Evolutionary conservation across 2,329 filamentous ascomycete species (phyloP).

Genomic region (Coniella vitis): DNA sequence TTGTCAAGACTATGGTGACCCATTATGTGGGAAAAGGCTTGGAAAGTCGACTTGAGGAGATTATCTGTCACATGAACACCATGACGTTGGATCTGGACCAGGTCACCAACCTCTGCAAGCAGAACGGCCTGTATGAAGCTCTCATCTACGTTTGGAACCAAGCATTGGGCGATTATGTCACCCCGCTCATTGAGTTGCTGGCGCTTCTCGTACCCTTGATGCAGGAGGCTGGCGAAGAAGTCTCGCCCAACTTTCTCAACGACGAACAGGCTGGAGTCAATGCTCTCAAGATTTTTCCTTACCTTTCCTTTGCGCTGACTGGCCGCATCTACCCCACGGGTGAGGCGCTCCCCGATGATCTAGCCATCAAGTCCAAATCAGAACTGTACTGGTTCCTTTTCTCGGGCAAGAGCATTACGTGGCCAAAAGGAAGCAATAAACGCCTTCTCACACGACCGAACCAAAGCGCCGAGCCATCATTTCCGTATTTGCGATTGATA

Average conservation of each 20-base stretch:
- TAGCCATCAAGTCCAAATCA: conserved; percentile 70
- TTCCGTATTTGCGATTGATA: conserved; percentile 77
- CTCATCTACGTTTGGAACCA: conserved; percentile 96
- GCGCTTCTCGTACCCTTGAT: conserved; percentile 57
- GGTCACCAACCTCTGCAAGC: conserved; percentile 82
- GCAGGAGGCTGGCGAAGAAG: conserved; percentile 45
- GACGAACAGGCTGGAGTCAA: conserved; percentile 59
- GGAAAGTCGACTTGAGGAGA: conserved; percentile 77
- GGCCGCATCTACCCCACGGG: conserved; percentile 89
- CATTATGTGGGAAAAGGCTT: conserved; percentile 73
- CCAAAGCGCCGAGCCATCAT: conserved; percentile 60
- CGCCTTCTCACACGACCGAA: conserved; percentile 54
- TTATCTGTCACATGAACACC: conserved; percentile 89
- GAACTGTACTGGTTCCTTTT: conserved; percentile 93
- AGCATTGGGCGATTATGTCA: conserved; percentile 81
- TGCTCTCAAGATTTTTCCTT: conserved; percentile 88
- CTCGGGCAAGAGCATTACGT: conserved; percentile 68
- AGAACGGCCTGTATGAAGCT: conserved; percentile 88
- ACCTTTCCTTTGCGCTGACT: conserved; percentile 85
- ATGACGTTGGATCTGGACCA: conserved; percentile 90
- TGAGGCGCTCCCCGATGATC: conserved; percentile 62
- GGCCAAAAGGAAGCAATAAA: conserved; percentile 60
- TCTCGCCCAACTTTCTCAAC: conserved; percentile 48
- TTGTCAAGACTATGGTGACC: conserved; percentile 78
- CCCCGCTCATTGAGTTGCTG: conserved; percentile 78